Percentiles rank a stretch among this genome's conserved stretches.
These are phyloP conservation scores for Russula vinacea DNA, from an alignment of 768 basidiomycete genomes.

Conservation along the genomic window DNA sequence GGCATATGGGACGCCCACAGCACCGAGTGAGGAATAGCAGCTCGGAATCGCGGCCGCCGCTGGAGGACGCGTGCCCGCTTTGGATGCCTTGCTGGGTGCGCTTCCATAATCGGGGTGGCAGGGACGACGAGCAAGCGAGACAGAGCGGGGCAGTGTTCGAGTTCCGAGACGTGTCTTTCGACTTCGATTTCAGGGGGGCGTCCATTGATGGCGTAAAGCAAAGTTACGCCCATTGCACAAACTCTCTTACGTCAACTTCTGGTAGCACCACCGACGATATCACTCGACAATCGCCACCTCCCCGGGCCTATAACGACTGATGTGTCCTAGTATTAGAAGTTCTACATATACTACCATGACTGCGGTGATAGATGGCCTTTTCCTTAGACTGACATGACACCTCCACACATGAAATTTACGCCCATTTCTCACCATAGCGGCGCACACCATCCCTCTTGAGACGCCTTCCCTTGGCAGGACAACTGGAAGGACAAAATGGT, in stretches of 20 bases:
- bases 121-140: slow-evolving; percentile 59
- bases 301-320: neutral
- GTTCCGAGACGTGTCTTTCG: slow-evolving; percentile 5
- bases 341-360: neutral
- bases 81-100: neutral
- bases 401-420: too few species aligned
- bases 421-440: too few species aligned
- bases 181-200: neutral
- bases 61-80: neutral
- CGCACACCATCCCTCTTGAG: too few species aligned
- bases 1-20: slow-evolving; percentile 65
- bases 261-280: neutral
- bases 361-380: neutral
- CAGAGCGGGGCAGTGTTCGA: slow-evolving; percentile 41
- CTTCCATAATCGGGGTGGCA: slow-evolving; percentile 41
- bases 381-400: neutral
- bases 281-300: neutral
- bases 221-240: too few species aligned
- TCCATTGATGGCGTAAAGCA: too few species aligned
- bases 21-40: slow-evolving; percentile 54
- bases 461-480: too few species aligned
- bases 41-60: neutral
- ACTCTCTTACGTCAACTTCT: too few species aligned
- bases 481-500: too few species aligned
- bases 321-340: neutral